These are phyloP conservation scores for Colletotrichum paranaense DNA, from an alignment of 2,329 filamentous ascomycete genomes.

Conservation along the genomic window DNA sequence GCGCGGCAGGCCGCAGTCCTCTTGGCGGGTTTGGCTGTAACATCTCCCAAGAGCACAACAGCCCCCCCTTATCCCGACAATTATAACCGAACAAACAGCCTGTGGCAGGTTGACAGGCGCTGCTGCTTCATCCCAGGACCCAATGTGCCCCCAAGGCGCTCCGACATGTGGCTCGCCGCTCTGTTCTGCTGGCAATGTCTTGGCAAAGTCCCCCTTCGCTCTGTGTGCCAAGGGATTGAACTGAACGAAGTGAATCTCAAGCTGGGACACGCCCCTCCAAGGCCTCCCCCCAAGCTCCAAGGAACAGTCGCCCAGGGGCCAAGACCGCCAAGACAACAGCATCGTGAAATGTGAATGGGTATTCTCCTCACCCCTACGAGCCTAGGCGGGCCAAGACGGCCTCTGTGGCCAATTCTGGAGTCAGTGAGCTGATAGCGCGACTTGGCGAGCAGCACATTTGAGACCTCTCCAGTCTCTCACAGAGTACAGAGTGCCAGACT, in stretches of 20 bases:
- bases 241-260: not conserved
- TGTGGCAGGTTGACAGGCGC: not conserved
- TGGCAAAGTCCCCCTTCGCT: not conserved
- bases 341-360: not conserved
- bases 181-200: not conserved
- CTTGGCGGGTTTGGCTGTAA: conserved; percentile 15
- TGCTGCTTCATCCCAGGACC: not conserved
- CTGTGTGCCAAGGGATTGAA: not conserved
- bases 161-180: not conserved
- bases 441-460: conserved; percentile 23
- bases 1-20: not conserved
- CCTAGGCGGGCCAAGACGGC: conserved; percentile 27
- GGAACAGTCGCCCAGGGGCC: not conserved
- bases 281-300: not conserved
- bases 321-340: conserved; percentile 17
- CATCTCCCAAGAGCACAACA: not conserved
- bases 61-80: not conserved
- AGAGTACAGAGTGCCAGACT: not conserved
- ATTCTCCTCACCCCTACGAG: not conserved
- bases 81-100: not conserved
- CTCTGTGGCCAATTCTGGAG: conserved; percentile 25
- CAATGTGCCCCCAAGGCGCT: not conserved
- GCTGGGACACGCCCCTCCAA: not conserved
- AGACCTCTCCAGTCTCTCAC: conserved; percentile 16
- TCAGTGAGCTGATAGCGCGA: conserved; percentile 34